These are phyloP conservation scores for Leccinellum albellum DNA, from an alignment of 768 basidiomycete genomes.

Conservation along the genomic window DNA sequence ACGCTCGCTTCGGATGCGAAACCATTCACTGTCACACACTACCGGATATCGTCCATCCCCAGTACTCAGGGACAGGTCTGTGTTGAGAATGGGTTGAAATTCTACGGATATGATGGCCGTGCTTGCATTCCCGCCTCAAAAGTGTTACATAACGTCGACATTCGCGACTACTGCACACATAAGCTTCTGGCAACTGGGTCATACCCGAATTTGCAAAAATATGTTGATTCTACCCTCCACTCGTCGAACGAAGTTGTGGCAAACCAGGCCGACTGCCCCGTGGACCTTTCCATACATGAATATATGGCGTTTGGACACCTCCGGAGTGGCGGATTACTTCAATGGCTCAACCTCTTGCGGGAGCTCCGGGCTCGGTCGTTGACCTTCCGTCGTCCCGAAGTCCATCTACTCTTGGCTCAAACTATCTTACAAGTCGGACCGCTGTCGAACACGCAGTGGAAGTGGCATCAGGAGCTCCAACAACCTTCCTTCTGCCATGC, in stretches of 20 bases:
- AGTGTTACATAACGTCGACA: conserved; percentile 8
- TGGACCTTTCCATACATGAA: conserved; percentile 42
- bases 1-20: conserved; percentile 25
- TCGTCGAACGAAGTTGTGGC: conserved; percentile 44
- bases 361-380: conserved; percentile 40
- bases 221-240: conserved; percentile 34
- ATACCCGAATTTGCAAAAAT: conserved; percentile 38
- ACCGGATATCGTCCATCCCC: conserved; percentile 14
- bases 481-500: conserved; percentile 32
- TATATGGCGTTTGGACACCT: conserved; percentile 42
- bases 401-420: conserved; percentile 43
- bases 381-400: conserved; percentile 37
- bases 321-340: conserved; percentile 42
- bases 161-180: conserved; percentile 31
- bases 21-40: conserved; percentile 17
- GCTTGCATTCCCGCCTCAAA: conserved; percentile 11
- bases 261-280: conserved; percentile 39
- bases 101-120: conserved; percentile 28
- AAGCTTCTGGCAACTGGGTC: conserved; percentile 24
- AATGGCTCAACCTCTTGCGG: conserved; percentile 51
- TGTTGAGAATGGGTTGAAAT: conserved; percentile 34
- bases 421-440: conserved; percentile 43
- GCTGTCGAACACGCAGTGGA: conserved; percentile 8
- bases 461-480: conserved; percentile 41
- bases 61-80: conserved; percentile 15